Percentiles rank a stretch among this genome's conserved stretches.
Conservation (phyloP, 2,329 filamentous ascomycete species). For the Microthyrium microscopicum region DNA sequence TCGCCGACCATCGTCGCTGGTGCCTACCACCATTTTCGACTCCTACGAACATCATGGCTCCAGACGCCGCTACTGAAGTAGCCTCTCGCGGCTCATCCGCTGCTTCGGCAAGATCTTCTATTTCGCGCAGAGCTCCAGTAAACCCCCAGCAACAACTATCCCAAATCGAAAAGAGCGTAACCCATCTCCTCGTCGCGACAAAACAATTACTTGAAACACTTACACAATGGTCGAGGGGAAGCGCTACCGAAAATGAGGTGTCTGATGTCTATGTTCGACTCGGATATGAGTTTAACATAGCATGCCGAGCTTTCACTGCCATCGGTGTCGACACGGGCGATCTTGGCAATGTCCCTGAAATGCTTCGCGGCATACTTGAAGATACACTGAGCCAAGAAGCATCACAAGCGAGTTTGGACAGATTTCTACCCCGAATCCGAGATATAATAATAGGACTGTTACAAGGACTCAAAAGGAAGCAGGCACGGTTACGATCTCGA, state of each 20-base stretch:
- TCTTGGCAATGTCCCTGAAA: constrained; percentile 85
- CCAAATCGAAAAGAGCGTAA: constrained; percentile 97
- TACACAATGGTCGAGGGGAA: constrained; percentile 90
- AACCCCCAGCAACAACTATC: constrained; percentile 65
- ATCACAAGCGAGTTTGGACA: constrained; percentile 80
- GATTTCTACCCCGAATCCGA: constrained; percentile 81
- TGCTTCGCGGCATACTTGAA: constrained; percentile 78
- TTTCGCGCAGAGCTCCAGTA: too few species aligned
- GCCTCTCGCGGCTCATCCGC: too few species aligned
- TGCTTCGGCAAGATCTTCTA: too few species aligned
- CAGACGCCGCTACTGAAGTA: too few species aligned
- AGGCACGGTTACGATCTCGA: constrained; percentile 60
- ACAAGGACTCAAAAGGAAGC: constrained; percentile 91
- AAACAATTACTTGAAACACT: constrained; percentile 95
- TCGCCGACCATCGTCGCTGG: too few species aligned
- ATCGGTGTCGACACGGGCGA: constrained; percentile 94
- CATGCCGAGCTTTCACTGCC: constrained; percentile 86
- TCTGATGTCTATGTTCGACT: constrained; percentile 96
- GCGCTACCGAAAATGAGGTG: constrained; percentile 84
- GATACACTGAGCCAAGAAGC: constrained; percentile 94
- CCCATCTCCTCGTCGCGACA: constrained; percentile 89
- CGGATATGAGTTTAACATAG: constrained; percentile 98
- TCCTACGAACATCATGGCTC: too few species aligned
- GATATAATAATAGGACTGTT: constrained; percentile 98
- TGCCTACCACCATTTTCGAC: too few species aligned